A percentile compares a stretch with the other conserved stretches of the same genome.
These are phyloP conservation scores for Aspergillus sp. DNA, from an alignment of 2,329 filamentous ascomycete genomes.

Conservation along the genomic window DNA sequence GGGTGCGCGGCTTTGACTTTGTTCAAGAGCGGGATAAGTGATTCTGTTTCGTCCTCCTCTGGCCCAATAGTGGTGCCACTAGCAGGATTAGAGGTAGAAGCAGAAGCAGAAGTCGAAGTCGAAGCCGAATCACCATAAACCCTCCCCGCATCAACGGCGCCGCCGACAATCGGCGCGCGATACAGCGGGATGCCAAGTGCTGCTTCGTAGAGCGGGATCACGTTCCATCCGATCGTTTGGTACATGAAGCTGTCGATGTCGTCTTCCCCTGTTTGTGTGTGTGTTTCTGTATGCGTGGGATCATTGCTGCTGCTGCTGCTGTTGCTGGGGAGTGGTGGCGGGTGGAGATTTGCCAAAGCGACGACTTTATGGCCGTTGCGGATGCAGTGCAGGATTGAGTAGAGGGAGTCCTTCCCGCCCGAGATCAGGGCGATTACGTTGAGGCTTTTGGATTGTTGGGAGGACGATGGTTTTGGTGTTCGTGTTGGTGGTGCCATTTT, in stretches of 20 bases:
- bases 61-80: not conserved
- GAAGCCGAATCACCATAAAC: constrained; percentile 59
- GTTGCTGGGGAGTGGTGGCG: constrained; percentile 36
- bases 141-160: constrained; percentile 66
- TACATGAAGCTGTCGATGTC: constrained; percentile 99
- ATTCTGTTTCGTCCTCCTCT: constrained; percentile 77
- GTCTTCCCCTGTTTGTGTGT: constrained; percentile 34
- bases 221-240: constrained; percentile 87
- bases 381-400: constrained; percentile 85
- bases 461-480: constrained; percentile 34
- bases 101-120: too few species aligned
- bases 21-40: constrained; percentile 72
- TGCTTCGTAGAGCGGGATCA: constrained; percentile 79
- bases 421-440: constrained; percentile 92
- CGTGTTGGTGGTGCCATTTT: not conserved
- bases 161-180: constrained; percentile 71
- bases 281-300: not conserved
- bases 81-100: not conserved
- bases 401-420: constrained; percentile 96
- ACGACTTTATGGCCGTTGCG: constrained; percentile 81
- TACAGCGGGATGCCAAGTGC: constrained; percentile 83
- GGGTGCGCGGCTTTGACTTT: constrained; percentile 69
- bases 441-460: constrained; percentile 37
- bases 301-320: not conserved
- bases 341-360: constrained; percentile 86